Evolutionary conservation across 179 eudicot genomes (phyloP), one percentile per base, ranked within the genome.

Genomic region (Actinidia arguta): DNA sequence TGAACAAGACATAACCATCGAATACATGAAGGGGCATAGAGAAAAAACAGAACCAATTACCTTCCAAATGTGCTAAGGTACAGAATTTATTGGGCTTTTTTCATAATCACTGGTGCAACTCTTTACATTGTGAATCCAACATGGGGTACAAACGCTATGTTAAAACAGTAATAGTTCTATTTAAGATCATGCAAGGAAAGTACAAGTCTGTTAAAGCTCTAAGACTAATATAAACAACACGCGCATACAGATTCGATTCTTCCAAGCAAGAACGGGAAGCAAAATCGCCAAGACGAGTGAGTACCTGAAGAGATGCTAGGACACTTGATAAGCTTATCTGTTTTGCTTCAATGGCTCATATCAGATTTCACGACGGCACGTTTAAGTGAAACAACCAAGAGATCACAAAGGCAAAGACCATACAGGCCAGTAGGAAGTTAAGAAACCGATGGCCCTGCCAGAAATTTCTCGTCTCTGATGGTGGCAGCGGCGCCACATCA

Each of bases 371-470:
- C 11, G 96, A 88, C 8, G 94, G 94, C 31, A 93, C 92, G 11
- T 93, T 94, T 90, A 94, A 94, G 90, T 93, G 98, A 66, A 94
- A 93, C 51, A 94, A 92, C 98, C 97, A 94, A 36, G 98, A 93
- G 77, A 94, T 92, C 79, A 94, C 97, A 54, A 94, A 94, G 46
- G 95, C 98, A 69, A 93, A 92, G 20, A 94, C 95, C 98, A 92
- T 93, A 74, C 94, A 93, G 18, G 97, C 98, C 47, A 94, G 83
- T 76, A 94, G 83, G 88, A 94, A 94, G 81, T 94, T 94, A 64
- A 94, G 86, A 81, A 94, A 93, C 81, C 93, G 88, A 80, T 93
- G 94, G 44, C 97, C 98, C 87, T 91, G 94, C 97, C 95, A 94
- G 85, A 94, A 95, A 67, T 83, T 89, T 58, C 93, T 85, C 44